Base-by-base conservation (phyloP, 441 rosid species). In the Erodium texanum region DNA sequence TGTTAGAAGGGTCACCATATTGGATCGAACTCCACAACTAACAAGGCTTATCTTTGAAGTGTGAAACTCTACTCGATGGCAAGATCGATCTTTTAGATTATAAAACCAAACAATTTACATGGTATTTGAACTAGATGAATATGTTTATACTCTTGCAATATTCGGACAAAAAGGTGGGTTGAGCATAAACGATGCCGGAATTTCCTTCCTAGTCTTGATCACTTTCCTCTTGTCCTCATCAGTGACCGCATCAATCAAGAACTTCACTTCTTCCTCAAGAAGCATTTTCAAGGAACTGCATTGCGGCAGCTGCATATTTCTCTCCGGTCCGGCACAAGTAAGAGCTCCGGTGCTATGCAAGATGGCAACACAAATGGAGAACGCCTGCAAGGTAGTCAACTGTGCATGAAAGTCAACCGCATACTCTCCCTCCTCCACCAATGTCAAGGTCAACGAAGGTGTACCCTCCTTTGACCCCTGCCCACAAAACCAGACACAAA, bases 131-230 rank as follows among this genome's bases (percentile, higher is more conserved):
- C 38, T 34, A 34, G 38, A 7, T 34, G 9, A 34, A 5, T 16
- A 52, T 1, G 34, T 67, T 66, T 85, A 95, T 68, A 92, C 97
- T 59, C 99, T 79, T 64, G 96, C 80, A 19, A 92, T 87, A 0
- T 45, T 45, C 2, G 98, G 97, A 50, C 96, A 90, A 82, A 95
- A 86, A 0, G 99, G 97, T 27, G 99, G 98, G 74, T 87, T 82
- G 11, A 88, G 80, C 69, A 79, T 74, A 66, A 84, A 95, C 11
- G 96, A 79, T 27, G 81, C 82, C 48, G 88, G 82, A 56, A 73
- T 73, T 20, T 73, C 87, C 74, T 82, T 82, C 23, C 66, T 68
- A 24, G 48, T 85, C 71, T 71, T 84, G 32, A 72, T 70, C 50
- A 63, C 70, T 68, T 75, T 86, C 77, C 68, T 79, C 52, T 78